These are phyloP conservation scores for Phialophora chinensis DNA, from an alignment of 2,329 filamentous ascomycete genomes.

Conservation along the genomic window DNA sequence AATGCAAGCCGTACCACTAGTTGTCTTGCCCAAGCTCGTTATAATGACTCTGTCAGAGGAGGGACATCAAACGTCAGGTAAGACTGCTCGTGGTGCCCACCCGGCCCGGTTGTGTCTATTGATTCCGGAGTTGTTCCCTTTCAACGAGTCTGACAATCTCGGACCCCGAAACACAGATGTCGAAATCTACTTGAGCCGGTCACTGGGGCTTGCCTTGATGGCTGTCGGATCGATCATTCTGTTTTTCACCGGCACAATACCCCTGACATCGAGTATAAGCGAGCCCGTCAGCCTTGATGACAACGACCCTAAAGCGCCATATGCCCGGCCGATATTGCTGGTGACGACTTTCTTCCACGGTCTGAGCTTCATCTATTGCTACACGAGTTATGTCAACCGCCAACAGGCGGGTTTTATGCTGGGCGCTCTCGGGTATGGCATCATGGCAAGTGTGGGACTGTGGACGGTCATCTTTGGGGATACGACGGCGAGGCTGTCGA, in stretches of 20 bases:
- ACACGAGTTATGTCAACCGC: conserved; percentile 65
- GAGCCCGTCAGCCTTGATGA: conserved; percentile 52
- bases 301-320: conserved; percentile 61
- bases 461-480: conserved; percentile 69
- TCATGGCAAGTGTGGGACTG: conserved; percentile 66
- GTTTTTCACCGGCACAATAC: conserved; percentile 72
- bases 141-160: conserved; percentile 13
- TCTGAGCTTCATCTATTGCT: conserved; percentile 68
- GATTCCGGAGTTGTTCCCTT: background rate
- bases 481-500: conserved; percentile 62
- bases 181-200: conserved; percentile 76
- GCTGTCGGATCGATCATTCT: conserved; percentile 68
- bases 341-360: conserved; percentile 72
- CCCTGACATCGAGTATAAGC: conserved; percentile 59
- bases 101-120: background rate
- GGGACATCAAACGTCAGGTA: conserved; percentile 61
- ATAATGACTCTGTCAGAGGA: conserved; percentile 65
- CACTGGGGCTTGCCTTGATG: conserved; percentile 71
- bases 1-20: conserved; percentile 59
- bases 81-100: conserved; percentile 33
- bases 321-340: conserved; percentile 69
- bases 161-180: conserved; percentile 53
- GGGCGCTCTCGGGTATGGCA: conserved; percentile 63
- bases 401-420: conserved; percentile 65
- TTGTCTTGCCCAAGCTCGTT: conserved; percentile 66